Conservation (phyloP, 768 basidiomycete species). For the Auricularia sp. region DNA sequence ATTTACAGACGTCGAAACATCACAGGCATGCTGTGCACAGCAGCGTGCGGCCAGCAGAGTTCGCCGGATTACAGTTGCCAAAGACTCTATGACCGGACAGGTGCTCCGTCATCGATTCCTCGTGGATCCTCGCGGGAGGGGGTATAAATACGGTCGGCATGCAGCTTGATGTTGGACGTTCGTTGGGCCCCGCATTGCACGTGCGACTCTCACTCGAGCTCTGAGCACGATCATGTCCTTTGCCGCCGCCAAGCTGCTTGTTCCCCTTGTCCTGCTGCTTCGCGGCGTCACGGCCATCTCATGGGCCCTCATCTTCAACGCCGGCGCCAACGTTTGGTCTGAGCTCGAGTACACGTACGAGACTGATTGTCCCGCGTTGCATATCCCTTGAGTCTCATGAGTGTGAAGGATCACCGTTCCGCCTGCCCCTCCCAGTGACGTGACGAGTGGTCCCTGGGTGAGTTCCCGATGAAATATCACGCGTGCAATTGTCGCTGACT, state of each 20-base stretch:
- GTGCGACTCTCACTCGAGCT: not conserved
- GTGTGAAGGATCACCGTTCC: not conserved
- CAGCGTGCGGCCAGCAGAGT: too few relatives aligned
- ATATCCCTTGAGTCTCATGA: too few relatives aligned
- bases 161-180: too few relatives aligned
- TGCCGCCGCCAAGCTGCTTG: not conserved
- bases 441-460: slow-evolving; percentile 1
- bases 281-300: not conserved
- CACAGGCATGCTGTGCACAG: too few relatives aligned
- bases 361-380: too few relatives aligned
- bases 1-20: too few relatives aligned
- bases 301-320: not conserved
- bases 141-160: not conserved
- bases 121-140: too few relatives aligned
- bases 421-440: not conserved
- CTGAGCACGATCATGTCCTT: not conserved
- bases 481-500: not conserved
- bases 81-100: too few relatives aligned
- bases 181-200: not conserved
- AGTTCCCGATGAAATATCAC: not conserved
- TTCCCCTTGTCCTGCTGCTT: not conserved
- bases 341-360: slow-evolving; percentile 1
- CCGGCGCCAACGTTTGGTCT: not conserved
- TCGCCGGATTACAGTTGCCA: too few relatives aligned
- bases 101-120: too few relatives aligned